Base-by-base conservation (phyloP, 75 land plant species). In the Selaginella moellendorffii region DNA sequence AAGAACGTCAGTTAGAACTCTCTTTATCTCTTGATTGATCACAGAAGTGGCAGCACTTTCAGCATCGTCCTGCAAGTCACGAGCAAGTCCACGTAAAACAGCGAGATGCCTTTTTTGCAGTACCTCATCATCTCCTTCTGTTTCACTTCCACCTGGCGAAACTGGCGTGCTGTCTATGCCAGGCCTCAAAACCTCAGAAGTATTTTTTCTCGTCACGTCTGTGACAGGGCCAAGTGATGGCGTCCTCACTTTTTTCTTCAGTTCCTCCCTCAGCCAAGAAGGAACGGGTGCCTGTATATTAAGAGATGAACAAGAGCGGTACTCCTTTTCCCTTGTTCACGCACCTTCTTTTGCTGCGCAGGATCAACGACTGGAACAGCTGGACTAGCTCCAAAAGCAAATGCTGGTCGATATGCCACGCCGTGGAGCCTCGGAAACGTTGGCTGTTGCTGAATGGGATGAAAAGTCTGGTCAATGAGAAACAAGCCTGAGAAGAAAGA, bases 1-100 rank as follows among this genome's bases (percentile, higher is more conserved):
- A 62, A 95, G 81, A 24, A 95, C 91, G 77, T 95, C 99, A 52
- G 99, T 95, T 23, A 95, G 71, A 0, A 93, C 75, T 5, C 96
- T 82, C 62, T 93, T 93, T 65, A 93, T 93, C 66, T 93, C 96
- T 73, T 83, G 86, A 67, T 90, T 95, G 36, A 95, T 84, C 56
- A 83, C 91, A 67, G 91, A 85, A 60, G 79, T 75, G 70, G 79
- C 76, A 30, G 78, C 81, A 36, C 79, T 84, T 65, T 95, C 97
- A 21, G 68, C 78, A 63, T 85, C 83, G 72, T 81, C 90, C 87
- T 89, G 62, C 68, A 80, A 69, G 36, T 72, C 77, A 69, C 36
- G 31, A 29, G 53, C 62, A 31, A 42, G 18, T 26, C 21, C 5
- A 27, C 74, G 72, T 60, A 85, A 81, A 68, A 79, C 90, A 68